Evolutionary conservation across 345 rosid genomes (phyloP).

Genomic region (Hirschfeldia incana): DNA sequence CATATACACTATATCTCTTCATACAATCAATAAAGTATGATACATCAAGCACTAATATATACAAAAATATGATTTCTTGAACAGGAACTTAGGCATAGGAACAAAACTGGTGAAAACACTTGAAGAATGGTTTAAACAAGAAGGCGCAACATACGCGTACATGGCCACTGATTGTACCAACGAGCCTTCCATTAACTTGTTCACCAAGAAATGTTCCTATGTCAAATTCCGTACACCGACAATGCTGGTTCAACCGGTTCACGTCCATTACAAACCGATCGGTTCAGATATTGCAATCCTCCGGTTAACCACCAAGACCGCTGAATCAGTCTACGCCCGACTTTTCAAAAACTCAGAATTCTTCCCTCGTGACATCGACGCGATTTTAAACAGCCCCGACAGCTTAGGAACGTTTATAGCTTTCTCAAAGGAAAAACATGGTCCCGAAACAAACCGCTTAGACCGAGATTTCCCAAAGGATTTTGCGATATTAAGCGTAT

Average conservation of each 20-base stretch:
- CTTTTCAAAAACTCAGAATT: conserved; percentile 53
- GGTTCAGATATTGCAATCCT: conserved; percentile 41
- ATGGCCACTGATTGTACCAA: conserved; percentile 76
- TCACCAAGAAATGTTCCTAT: conserved; percentile 56
- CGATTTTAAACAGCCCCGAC: conserved; percentile 45
- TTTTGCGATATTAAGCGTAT: conserved; percentile 62
- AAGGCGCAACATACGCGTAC: conserved; percentile 65
- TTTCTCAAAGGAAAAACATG: conserved; percentile 35
- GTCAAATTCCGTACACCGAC: conserved; percentile 57
- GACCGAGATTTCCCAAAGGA: conserved; percentile 42
- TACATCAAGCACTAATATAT: neutral
- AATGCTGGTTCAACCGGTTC: conserved; percentile 73
- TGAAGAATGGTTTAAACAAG: conserved; percentile 67
- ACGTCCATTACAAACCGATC: conserved; percentile 55
- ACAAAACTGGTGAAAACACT: conserved; percentile 51
- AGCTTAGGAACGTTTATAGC: conserved; percentile 78
- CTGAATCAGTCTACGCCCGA: conserved; percentile 46
- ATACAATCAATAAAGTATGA: neutral
- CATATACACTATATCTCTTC: neutral
- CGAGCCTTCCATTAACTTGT: conserved; percentile 63
- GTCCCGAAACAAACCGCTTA: conserved; percentile 41
- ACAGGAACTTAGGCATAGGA: conserved; percentile 75
- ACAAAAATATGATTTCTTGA: neutral
- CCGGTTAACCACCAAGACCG: conserved; percentile 35
- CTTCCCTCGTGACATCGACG: conserved; percentile 60